phyloP scores from a whole-genome alignment of 805 yeast genomes.

The Teunomyces tritomae region DNA sequence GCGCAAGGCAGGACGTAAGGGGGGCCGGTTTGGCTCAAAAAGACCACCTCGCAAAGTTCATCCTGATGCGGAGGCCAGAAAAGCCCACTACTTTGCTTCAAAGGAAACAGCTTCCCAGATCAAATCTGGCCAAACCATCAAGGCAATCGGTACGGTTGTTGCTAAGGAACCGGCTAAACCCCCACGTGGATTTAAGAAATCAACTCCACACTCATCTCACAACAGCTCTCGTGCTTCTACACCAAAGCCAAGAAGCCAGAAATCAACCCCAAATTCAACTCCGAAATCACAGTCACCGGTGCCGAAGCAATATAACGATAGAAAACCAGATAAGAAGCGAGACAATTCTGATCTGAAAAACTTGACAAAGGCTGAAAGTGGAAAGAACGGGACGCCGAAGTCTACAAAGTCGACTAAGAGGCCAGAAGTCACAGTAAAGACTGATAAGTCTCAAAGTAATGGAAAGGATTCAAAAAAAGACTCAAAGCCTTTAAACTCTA shows the following conservation, averaged over 20 bases:
- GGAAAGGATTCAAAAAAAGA: no score
- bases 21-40: conserved; percentile 31
- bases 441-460: no score
- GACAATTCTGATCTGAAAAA: neutral
- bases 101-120: conserved; percentile 30
- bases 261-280: neutral
- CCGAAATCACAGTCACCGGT: neutral
- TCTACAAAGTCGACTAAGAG: neutral
- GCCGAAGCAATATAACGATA: neutral
- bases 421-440: no score
- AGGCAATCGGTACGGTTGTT: conserved; percentile 36
- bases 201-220: conserved; percentile 4
- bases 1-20: conserved; percentile 18
- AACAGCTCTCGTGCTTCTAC: conserved; percentile 4
- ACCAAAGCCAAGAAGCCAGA: conserved; percentile 1
- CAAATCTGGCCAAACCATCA: conserved; percentile 37
- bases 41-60: conserved; percentile 19
- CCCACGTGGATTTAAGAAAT: neutral
- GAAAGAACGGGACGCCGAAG: neutral
- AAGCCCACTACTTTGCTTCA: conserved; percentile 35
- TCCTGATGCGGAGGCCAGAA: conserved; percentile 33
- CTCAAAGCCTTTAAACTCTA: no score
- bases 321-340: neutral
- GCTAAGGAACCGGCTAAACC: conserved; percentile 4
- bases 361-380: neutral